Evolutionary conservation across 2,329 filamentous ascomycete genomes (phyloP).

Genomic region (Ophiosphaerella herpotricha): DNA sequence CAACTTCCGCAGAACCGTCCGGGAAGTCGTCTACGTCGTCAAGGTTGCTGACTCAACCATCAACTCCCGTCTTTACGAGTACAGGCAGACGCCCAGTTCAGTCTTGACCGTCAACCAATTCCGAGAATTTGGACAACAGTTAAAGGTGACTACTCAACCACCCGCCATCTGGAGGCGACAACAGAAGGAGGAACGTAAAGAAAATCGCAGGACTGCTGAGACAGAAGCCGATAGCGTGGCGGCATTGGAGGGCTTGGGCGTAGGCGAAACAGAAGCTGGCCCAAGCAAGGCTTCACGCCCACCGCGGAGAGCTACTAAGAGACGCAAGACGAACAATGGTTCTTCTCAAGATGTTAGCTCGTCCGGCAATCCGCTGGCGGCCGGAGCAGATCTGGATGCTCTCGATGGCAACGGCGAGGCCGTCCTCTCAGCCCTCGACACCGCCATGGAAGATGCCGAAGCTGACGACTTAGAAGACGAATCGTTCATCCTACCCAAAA

Average conservation of each 20-base stretch:
- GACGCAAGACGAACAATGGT: slow-evolving; percentile 26
- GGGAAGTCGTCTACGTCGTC: slow-evolving; percentile 97
- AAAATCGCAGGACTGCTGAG: slow-evolving; percentile 32
- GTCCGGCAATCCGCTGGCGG: slow-evolving; percentile 6
- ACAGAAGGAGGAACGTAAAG: slow-evolving; percentile 50
- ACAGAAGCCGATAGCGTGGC: slow-evolving; percentile 10
- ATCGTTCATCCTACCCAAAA: slow-evolving; percentile 37
- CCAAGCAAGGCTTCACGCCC: slow-evolving; percentile 7
- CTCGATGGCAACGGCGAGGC: slow-evolving; percentile 30
- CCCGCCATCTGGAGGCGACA: slow-evolving; percentile 77
- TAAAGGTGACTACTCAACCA: slow-evolving; percentile 69
- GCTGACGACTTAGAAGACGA: slow-evolving; percentile 26
- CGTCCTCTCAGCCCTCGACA: slow-evolving; percentile 21
- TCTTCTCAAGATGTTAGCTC: slow-evolving; percentile 13
- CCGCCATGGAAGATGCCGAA: slow-evolving; percentile 24
- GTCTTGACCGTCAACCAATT: slow-evolving; percentile 88
- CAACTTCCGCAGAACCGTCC: slow-evolving; percentile 90
- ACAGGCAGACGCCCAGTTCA: slow-evolving; percentile 83
- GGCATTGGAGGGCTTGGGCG: slow-evolving; percentile 3
- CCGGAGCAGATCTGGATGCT: slow-evolving; percentile 18
- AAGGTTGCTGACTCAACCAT: slow-evolving; percentile 95
- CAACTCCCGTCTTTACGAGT: slow-evolving; percentile 87
- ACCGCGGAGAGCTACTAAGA: slow-evolving; percentile 26
- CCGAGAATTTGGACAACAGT: slow-evolving; percentile 65
- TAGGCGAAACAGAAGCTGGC: slow-evolving; percentile 13